These are phyloP conservation scores for Dictyostelium intermedium DNA, from an alignment of 78 protist species.

Conservation along the genomic window DNA sequence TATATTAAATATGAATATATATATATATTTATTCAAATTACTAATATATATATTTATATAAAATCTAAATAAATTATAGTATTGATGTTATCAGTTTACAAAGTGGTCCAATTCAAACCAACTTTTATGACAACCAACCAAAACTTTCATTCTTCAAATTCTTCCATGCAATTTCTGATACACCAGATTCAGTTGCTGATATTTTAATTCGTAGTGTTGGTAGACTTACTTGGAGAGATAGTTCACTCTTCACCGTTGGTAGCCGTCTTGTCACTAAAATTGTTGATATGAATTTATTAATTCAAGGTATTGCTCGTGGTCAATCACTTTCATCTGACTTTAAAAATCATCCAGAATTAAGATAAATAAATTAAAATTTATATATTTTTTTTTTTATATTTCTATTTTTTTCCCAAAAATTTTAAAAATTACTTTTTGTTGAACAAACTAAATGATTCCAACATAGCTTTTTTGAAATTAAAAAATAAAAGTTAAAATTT, in stretches of 20 bases:
- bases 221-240: constrained; percentile 68
- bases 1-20: background rate
- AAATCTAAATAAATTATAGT: background rate
- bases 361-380: constrained; percentile 19
- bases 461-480: too few species aligned
- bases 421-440: too few species aligned
- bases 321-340: constrained; percentile 61
- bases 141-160: constrained; percentile 53
- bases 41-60: background rate
- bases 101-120: constrained; percentile 79
- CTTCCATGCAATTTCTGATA: constrained; percentile 73
- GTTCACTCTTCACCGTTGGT: constrained; percentile 40
- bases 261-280: constrained; percentile 32
- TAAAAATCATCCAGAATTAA: constrained; percentile 77
- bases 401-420: background rate
- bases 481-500: too few species aligned
- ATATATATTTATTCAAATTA: too few species aligned
- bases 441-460: too few species aligned
- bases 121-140: constrained; percentile 76
- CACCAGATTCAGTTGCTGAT: constrained; percentile 78
- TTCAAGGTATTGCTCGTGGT: constrained; percentile 70
- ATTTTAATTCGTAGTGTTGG: constrained; percentile 59
- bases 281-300: constrained; percentile 64
- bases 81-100: constrained; percentile 66
- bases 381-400: background rate